Evolutionary conservation across 2,329 filamentous ascomycete genomes (phyloP).

Genomic region (Thelonectria blattea): DNA sequence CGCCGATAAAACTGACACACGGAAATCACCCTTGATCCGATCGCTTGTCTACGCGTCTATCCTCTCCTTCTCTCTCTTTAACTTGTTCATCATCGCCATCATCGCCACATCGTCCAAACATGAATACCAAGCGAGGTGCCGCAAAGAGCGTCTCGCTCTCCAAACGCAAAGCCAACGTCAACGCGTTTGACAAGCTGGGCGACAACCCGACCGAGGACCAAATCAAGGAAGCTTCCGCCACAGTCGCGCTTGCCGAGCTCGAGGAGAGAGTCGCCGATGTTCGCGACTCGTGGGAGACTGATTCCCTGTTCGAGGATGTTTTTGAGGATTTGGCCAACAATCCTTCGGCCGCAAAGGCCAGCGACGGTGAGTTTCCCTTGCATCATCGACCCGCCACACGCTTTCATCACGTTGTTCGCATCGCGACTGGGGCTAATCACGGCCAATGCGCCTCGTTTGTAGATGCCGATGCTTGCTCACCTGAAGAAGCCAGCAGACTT

Average conservation of each 20-base stretch:
- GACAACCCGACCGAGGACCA: constrained; percentile 45
- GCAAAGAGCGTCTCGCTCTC: constrained; percentile 42
- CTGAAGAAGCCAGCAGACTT: constrained; percentile 71
- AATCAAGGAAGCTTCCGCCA: constrained; percentile 45
- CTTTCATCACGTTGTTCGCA: background rate
- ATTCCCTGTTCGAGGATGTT: constrained; percentile 68
- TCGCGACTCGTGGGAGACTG: constrained; percentile 65
- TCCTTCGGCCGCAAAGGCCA: constrained; percentile 47
- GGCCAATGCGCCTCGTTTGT: background rate
- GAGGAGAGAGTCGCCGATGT: constrained; percentile 60
- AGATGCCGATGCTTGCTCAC: constrained; percentile 63
- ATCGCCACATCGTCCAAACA: constrained; percentile 11
- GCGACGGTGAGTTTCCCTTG: constrained; percentile 50
- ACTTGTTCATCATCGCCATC: no score
- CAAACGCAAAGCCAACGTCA: constrained; percentile 43
- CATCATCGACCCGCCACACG: background rate
- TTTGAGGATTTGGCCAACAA: constrained; percentile 65
- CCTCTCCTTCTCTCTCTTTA: background rate
- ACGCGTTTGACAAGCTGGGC: constrained; percentile 45
- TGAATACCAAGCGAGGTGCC: constrained; percentile 41
- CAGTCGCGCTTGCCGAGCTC: constrained; percentile 51
- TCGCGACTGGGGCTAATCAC: constrained; percentile 3
- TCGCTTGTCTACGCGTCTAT: constrained; percentile 3
- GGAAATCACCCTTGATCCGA: constrained; percentile 16
- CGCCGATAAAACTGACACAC: constrained; percentile 18